Evolutionary conservation across 768 basidiomycete species (phyloP).

Genomic region (Panellus pusillus): DNA sequence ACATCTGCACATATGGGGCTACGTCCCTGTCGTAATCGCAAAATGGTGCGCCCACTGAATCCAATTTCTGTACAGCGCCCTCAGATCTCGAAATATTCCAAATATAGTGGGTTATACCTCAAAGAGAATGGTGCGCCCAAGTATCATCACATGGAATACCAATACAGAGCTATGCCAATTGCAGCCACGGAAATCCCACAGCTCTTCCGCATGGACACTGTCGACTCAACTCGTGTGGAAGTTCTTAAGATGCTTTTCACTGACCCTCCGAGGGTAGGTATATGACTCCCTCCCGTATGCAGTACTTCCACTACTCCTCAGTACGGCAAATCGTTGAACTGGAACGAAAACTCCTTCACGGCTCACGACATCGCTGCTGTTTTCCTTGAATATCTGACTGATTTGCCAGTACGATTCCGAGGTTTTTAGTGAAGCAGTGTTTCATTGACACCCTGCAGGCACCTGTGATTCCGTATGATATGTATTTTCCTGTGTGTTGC

Average conservation of each 20-base stretch:
- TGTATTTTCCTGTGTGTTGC: slow-evolving; percentile 79
- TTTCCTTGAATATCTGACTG: slow-evolving; percentile 91
- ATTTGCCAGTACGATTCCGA: slow-evolving; percentile 72
- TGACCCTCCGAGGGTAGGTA: slow-evolving; percentile 72
- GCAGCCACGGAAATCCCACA: slow-evolving; percentile 91
- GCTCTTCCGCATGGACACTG: slow-evolving; percentile 79
- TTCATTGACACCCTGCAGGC: slow-evolving; percentile 51
- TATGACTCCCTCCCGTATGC: neutral
- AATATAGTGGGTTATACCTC: slow-evolving; percentile 78
- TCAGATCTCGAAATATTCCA: too few species aligned
- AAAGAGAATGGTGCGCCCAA: slow-evolving; percentile 79
- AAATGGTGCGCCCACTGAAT: slow-evolving; percentile 68
- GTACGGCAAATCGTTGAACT: slow-evolving; percentile 94
- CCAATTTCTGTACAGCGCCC: neutral
- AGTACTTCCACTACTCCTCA: slow-evolving; percentile 29
- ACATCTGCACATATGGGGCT: too few species aligned
- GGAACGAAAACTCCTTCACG: slow-evolving; percentile 87
- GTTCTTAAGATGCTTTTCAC: slow-evolving; percentile 93
- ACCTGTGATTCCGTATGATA: slow-evolving; percentile 88
- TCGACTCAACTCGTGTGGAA: slow-evolving; percentile 95
- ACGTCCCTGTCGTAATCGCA: slow-evolving; percentile 96
- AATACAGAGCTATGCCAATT: neutral
- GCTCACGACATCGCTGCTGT: slow-evolving; percentile 97
- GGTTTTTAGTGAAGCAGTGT: too few species aligned
- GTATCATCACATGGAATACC: neutral